A percentile compares a stretch with the other conserved stretches of the same genome.
These are phyloP conservation scores for Xylaria sp. DNA, from an alignment of 2,329 filamentous ascomycete genomes.

Conservation along the genomic window DNA sequence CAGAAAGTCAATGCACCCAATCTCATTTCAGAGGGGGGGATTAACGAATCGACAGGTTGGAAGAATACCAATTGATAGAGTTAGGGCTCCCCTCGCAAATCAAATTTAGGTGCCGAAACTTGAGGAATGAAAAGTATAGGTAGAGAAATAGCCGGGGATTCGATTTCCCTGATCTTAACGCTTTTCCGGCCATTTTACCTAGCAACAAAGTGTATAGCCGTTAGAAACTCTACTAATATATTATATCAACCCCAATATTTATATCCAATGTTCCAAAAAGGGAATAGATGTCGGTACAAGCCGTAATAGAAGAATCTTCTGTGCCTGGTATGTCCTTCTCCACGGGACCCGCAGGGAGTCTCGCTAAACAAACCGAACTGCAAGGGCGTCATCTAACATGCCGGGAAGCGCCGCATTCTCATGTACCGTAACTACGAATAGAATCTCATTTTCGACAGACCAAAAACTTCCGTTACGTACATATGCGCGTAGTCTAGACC, in stretches of 20 bases:
- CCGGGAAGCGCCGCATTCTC: constrained; percentile 12
- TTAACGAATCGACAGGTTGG: not conserved
- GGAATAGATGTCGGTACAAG: not conserved
- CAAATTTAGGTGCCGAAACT: not conserved
- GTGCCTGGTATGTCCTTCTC: constrained; percentile 1
- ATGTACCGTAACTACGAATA: not conserved
- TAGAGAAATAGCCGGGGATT: constrained; percentile 3
- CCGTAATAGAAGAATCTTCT: not conserved
- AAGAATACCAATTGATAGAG: not conserved
- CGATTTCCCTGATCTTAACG: not conserved
- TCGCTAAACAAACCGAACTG: constrained; percentile 2
- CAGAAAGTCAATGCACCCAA: constrained; percentile 10
- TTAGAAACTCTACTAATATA: not conserved
- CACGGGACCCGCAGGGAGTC: constrained; percentile 7
- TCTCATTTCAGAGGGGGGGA: not conserved
- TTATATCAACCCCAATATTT: not conserved
- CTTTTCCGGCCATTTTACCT: not conserved
- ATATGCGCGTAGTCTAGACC: not conserved
- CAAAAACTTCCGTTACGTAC: not conserved
- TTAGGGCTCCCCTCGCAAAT: not conserved
- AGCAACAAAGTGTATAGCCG: not conserved
- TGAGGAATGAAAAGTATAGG: not conserved
- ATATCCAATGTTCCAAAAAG: not conserved
- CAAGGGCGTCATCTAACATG: constrained; percentile 1
- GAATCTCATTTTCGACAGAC: not conserved